A percentile compares a stretch with the other conserved stretches of the same genome.
These are phyloP conservation scores for Coffea eugenioides DNA, from an alignment of 257 asterid genomes.

Conservation along the genomic window DNA sequence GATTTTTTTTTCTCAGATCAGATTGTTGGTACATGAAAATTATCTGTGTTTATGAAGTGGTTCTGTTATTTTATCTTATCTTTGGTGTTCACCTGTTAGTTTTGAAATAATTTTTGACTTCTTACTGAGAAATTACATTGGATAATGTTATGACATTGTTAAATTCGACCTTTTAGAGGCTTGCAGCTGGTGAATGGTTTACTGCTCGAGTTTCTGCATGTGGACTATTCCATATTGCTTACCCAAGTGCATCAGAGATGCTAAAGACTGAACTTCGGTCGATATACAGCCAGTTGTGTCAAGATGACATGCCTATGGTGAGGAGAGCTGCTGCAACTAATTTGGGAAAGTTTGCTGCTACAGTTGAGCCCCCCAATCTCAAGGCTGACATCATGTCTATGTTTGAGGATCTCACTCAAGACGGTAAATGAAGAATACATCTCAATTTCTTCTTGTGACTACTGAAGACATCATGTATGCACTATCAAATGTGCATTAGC, in stretches of 20 bases:
- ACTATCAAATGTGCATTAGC: too few species aligned
- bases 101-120: neutral
- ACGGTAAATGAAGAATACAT: constrained; percentile 29
- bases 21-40: neutral
- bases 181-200: constrained; percentile 98
- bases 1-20: neutral
- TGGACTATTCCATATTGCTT: constrained; percentile 89
- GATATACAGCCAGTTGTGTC: constrained; percentile 74
- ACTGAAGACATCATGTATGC: neutral
- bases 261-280: constrained; percentile 81
- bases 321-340: constrained; percentile 89
- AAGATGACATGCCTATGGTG: constrained; percentile 98
- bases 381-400: constrained; percentile 48
- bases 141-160: constrained; percentile 4
- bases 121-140: constrained; percentile 6
- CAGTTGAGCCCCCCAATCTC: constrained; percentile 46
- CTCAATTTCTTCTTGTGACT: neutral
- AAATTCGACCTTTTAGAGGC: constrained; percentile 52
- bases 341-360: constrained; percentile 51
- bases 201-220: constrained; percentile 96
- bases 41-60: neutral
- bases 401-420: constrained; percentile 53
- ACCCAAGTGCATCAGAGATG: constrained; percentile 72
- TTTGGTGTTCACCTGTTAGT: neutral
- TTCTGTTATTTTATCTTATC: neutral